Conservation (phyloP, 2,329 filamentous ascomycete genomes). For the Aschersonia sp. region DNA sequence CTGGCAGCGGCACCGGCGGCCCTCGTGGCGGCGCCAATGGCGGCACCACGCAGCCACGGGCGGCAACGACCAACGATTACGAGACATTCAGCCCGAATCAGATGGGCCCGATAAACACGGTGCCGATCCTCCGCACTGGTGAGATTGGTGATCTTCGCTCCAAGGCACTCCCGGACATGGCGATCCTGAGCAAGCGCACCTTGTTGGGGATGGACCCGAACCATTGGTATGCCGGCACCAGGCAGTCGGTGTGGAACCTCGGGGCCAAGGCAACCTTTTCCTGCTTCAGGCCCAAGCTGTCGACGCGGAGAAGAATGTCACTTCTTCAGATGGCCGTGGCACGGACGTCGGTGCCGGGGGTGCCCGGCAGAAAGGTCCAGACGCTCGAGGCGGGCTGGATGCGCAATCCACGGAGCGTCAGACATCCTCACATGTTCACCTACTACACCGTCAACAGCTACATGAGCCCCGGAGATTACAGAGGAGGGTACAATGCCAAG, state of each 20-base stretch:
- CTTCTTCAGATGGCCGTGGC: conserved; percentile 7
- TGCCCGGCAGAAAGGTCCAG: conserved; percentile 3
- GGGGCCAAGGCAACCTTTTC: conserved; percentile 5
- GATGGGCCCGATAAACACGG: conserved; percentile 4
- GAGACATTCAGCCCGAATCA: not conserved
- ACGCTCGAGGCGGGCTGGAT: conserved; percentile 9
- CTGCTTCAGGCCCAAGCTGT: conserved; percentile 5
- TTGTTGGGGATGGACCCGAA: not conserved
- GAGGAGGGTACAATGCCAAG: conserved; percentile 7
- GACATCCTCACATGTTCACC: conserved; percentile 6
- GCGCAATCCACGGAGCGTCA: conserved; percentile 4
- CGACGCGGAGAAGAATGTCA: conserved; percentile 4
- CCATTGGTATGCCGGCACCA: conserved; percentile 8
- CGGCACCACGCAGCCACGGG: too few relatives aligned
- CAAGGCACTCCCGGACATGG: not conserved
- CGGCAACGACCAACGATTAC: not conserved
- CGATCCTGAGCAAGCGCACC: not conserved
- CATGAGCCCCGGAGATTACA: conserved; percentile 2
- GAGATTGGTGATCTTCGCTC: not conserved
- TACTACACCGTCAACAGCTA: conserved; percentile 8
- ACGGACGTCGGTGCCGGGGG: conserved; percentile 1
- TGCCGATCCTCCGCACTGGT: conserved; percentile 4
- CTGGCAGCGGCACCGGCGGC: too few relatives aligned
- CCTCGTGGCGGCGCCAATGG: too few relatives aligned
- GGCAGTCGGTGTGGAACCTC: conserved; percentile 2